Base-by-base conservation (phyloP, 495 filamentous ascomycete species). In the Polyplosphaeria fusca region DNA sequence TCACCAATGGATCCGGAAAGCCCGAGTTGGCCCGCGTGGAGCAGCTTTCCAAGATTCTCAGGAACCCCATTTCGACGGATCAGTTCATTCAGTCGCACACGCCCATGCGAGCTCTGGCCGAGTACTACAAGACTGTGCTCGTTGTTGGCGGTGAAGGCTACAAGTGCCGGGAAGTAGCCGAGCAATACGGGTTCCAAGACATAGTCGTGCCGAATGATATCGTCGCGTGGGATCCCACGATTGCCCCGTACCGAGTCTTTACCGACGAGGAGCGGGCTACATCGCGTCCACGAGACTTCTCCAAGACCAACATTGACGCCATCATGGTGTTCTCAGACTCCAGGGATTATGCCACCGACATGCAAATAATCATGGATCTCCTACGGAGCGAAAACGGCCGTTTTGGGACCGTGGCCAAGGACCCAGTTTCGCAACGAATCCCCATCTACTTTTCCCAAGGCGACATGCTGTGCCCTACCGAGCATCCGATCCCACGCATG, bases 361-460 rank as follows among this genome's bases (percentile, higher is more conserved):
- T 86, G 67, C 88, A 91, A 69, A 86, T 93, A 68, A 90, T 91
- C 69, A 82, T 93, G 61, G 88, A 93, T 68, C 77, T 91, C 35
- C 73, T 91, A n/a, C 80, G 85, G 2, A 83, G 85, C 27, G 82
- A 89, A 69, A 76, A 88, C 52, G 87, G 87, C 54, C 80, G 80
- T 48, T 70, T 89, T 16, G 74, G 78, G 30, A 90, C 87, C 24
- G 71, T 79, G 14, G 82, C 86, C 32, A 79, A 82, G 68, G 86
- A 87, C 67, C 84, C 86, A 7, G 74, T 84, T 20, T 77, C 79
- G 13, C 75, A 80, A 63, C 79, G 84, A 37, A 88, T 91, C 61
- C 87, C 87, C 54, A 84, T 82, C 75, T 86, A 88, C 73, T 87
- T 87, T 76, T 86, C 83, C 14, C 79, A 86, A 71, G 85, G 86